Evolutionary conservation across 208 protist species (phyloP).

Genomic region (Leishmania lainsoni): DNA sequence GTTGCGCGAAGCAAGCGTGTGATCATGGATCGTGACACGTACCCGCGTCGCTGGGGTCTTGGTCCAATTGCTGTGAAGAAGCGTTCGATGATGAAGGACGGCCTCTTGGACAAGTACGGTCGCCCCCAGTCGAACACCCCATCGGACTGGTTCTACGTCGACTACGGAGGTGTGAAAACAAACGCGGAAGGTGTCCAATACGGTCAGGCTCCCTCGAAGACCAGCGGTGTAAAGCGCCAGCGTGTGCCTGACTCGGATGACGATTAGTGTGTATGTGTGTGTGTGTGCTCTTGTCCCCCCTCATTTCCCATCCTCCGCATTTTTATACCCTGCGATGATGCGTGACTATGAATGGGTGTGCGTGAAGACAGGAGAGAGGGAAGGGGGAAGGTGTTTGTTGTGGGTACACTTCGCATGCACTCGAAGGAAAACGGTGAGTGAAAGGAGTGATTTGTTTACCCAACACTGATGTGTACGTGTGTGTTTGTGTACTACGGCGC

Average conservation of each 20-base stretch:
- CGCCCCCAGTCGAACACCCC: constrained; percentile 97
- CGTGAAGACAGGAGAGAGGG: background rate
- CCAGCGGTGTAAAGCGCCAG: constrained; percentile 51
- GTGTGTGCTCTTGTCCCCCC: background rate
- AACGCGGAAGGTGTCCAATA: constrained; percentile 89
- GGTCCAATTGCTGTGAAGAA: constrained; percentile 96
- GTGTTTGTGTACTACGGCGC: background rate
- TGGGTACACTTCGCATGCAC: background rate
- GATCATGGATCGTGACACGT: constrained; percentile 99
- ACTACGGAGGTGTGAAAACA: constrained; percentile 89
- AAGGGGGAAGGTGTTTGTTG: background rate
- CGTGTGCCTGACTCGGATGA: constrained; percentile 56
- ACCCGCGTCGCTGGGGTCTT: constrained; percentile 98
- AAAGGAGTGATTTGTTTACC: background rate
- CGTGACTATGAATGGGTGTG: background rate
- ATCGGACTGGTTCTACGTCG: constrained; percentile 95
- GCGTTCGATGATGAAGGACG: constrained; percentile 97
- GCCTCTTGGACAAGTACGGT: constrained; percentile 99
- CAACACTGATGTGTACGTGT: background rate
- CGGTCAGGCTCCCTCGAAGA: constrained; percentile 55
- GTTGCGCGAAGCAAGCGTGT: constrained; percentile 99
- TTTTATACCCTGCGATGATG: background rate
- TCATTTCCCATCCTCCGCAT: background rate
- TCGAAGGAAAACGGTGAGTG: background rate
- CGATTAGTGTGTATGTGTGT: constrained; percentile 19